Evolutionary conservation across 139 green algal genomes (phyloP).

Genomic region (Auxenochlorella pyrenoidosa): DNA sequence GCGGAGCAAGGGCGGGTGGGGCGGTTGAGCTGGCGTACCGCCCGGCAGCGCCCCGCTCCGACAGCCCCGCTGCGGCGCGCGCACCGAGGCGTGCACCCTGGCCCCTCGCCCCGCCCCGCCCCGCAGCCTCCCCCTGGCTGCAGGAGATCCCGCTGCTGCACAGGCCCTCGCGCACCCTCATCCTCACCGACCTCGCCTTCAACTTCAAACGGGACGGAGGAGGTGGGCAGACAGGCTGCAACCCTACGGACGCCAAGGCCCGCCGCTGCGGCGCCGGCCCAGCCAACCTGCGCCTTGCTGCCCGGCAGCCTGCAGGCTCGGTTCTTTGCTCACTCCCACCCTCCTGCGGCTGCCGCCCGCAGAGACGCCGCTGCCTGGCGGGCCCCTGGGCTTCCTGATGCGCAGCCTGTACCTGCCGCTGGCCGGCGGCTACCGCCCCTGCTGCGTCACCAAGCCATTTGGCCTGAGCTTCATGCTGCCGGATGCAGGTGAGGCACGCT

Average conservation of each 20-base stretch:
- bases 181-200: slow-evolving; percentile 19
- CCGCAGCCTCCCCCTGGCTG: neutral
- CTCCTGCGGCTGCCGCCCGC: neutral
- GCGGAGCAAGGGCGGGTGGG: too few species aligned
- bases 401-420: neutral
- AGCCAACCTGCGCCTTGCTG: too few species aligned
- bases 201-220: neutral
- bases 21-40: too few species aligned
- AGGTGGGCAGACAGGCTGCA: neutral
- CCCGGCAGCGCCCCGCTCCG: too few species aligned
- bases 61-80: too few species aligned
- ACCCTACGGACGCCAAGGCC: too few species aligned
- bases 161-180: neutral
- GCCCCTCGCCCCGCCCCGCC: neutral
- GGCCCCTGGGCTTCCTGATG: neutral
- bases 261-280: too few species aligned
- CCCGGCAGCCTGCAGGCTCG: neutral
- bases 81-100: too few species aligned
- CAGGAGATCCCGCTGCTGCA: slow-evolving; percentile 15
- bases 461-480: neutral
- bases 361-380: slow-evolving; percentile 15
- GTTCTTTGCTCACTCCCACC: neutral
- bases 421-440: neutral
- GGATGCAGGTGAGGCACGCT: neutral
- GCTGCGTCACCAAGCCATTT: slow-evolving; percentile 8